These are phyloP conservation scores for Dendrobium chrysotoxum DNA, from an alignment of 106 monocot species.

Conservation along the genomic window DNA sequence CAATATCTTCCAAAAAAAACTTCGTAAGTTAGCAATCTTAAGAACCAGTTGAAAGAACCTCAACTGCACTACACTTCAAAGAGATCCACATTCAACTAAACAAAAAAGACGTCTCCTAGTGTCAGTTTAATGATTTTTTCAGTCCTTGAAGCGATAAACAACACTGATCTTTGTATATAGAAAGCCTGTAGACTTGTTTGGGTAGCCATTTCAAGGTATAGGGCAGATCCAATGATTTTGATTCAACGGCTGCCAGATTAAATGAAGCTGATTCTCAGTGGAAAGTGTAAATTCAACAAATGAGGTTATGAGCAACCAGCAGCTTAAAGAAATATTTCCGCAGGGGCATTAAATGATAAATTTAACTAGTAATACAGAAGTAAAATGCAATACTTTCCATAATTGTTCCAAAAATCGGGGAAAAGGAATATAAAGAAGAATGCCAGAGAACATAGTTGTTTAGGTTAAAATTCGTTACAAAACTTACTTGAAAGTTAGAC, in stretches of 20 bases:
- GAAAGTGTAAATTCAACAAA: background rate
- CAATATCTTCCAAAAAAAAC: background rate
- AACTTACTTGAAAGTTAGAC: background rate
- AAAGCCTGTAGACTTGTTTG: background rate
- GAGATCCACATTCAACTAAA: background rate
- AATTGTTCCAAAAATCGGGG: background rate
- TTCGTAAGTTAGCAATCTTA: background rate
- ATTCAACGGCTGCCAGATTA: background rate
- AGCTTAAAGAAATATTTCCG: background rate
- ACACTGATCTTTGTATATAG: background rate
- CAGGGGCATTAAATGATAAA: background rate
- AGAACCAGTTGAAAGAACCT: background rate
- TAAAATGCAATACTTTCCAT: background rate
- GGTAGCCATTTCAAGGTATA: background rate
- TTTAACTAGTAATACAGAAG: background rate
- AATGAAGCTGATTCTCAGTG: background rate
- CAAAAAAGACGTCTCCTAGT: background rate
- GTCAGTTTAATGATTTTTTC: background rate
- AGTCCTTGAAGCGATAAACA: background rate
- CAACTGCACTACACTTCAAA: background rate
- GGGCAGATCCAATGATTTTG: background rate
- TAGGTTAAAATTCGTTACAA: background rate
- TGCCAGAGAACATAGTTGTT: background rate
- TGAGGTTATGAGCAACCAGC: background rate
- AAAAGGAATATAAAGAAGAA: background rate